Evolutionary conservation across 192 early-diverging fungal species (phyloP).

Genomic region (Gamsiella multidivaricata): DNA sequence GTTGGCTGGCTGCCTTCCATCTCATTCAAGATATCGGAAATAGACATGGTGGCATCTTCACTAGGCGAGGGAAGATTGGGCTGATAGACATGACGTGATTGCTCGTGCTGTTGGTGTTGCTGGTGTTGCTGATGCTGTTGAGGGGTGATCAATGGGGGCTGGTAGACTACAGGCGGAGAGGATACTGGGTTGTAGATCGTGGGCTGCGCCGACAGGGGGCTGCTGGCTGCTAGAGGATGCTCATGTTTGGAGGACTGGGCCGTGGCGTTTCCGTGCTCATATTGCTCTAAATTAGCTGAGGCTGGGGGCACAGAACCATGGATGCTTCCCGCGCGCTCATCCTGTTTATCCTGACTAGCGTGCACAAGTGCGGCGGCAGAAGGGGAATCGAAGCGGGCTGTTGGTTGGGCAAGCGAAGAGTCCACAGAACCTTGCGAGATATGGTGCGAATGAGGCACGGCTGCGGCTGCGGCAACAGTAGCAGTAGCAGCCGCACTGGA

Average conservation of each 20-base stretch:
- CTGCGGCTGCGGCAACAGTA: neutral
- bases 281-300: constrained; percentile 37
- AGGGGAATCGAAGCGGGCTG: neutral
- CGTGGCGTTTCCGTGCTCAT: constrained; percentile 6
- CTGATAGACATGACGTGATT: constrained; percentile 4
- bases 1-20: neutral
- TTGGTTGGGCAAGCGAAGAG: neutral
- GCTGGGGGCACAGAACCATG: neutral
- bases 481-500: neutral
- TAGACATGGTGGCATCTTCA: constrained; percentile 10
- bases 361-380: neutral
- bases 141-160: constrained; percentile 4
- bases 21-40: constrained; percentile 16
- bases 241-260: neutral
- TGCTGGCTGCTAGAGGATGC: neutral
- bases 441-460: constrained; percentile 18
- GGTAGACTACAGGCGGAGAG: constrained; percentile 25
- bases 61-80: neutral
- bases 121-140: constrained; percentile 12
- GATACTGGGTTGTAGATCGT: constrained; percentile 11
- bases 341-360: constrained; percentile 11
- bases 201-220: neutral
- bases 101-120: constrained; percentile 5
- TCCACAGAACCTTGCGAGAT: neutral
- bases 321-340: constrained; percentile 3